Base-by-base conservation (phyloP, 805 yeast genomes). In the Yamadazyma phyllophila region DNA sequence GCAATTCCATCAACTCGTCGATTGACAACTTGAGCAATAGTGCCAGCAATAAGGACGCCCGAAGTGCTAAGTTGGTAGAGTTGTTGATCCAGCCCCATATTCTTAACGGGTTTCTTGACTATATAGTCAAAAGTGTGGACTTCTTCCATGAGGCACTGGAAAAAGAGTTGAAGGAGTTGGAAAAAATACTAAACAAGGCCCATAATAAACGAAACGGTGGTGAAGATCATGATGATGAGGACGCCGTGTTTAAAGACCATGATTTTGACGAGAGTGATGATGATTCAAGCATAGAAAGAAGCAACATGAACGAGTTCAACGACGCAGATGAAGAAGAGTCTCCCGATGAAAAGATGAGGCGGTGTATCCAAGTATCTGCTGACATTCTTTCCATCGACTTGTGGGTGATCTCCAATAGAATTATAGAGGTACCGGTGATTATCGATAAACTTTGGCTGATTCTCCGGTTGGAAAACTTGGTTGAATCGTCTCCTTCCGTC, bases 51-150 rank as follows among this genome's bases (percentile, higher is more conserved):
- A 70, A 66, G 43, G 74, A 67, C 42, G 62, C 68, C 7, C 59
- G 73, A 27, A 69, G 71, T 6, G 62, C 63, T 33, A 84, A 85
- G 59, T 74, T 94, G 41, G 73, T 91, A 33, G 94, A 89, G 56
- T 83, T 83, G 56, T 71, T 94, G 45, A 76, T 92, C 51, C 88
- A 87, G 58, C 90, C 94, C 12, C 86, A 82, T 43, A 80, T 88
- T 12, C 63, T 92, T 48, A 76, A 73, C 43, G 80, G 81, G 46
- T 74, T 92, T 47, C 80, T 92, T 26, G 81, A 83, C 33, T 82
- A 80, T 55, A 77, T 90, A 35, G 80, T 81, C 30, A 66, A 65
- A 13, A 65, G 74, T 49, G 82, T 77, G 36, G 76, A 69, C 12
- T 75, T 63, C 47, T 77, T 73, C 51, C 59, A 67, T 43, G 64